Conservation (phyloP, 1,284 basidiomycete species). For the Naganishia sp. region DNA sequence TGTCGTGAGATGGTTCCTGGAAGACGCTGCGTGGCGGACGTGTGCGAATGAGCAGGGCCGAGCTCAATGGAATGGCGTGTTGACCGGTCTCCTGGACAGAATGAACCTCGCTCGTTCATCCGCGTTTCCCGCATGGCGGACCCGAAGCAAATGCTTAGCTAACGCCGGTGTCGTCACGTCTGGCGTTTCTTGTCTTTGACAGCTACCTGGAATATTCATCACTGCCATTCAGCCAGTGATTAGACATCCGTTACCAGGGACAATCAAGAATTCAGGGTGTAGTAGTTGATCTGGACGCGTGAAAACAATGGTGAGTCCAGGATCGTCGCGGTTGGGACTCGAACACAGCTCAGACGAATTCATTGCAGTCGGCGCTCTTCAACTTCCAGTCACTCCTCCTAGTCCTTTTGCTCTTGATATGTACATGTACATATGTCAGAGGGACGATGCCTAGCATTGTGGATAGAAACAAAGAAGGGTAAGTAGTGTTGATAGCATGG, state of each 20-base stretch:
- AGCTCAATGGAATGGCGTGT: too few relatives aligned
- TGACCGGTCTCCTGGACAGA: too few relatives aligned
- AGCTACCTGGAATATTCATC: not conserved
- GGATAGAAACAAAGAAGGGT: conserved; percentile 95
- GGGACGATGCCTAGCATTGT: conserved; percentile 84
- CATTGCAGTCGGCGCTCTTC: conserved; percentile 84
- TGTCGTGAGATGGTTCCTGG: not conserved
- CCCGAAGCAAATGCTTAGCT: not conserved
- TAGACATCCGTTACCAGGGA: not conserved
- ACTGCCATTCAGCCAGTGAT: not conserved
- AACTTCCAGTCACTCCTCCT: conserved; percentile 95
- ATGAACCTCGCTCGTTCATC: too few relatives aligned
- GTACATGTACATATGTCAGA: conserved; percentile 95
- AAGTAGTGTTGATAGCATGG: conserved; percentile 40
- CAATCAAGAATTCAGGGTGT: too few relatives aligned
- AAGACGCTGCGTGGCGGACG: not conserved
- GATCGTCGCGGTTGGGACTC: not conserved
- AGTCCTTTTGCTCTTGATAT: conserved; percentile 88
- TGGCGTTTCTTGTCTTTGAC: not conserved
- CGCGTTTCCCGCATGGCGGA: too few relatives aligned
- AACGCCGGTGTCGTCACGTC: conserved; percentile 4
- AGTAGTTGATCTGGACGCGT: too few relatives aligned
- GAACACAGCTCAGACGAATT: not conserved
- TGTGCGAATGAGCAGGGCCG: too few relatives aligned
- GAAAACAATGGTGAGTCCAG: not conserved